A percentile compares a stretch with the other conserved stretches of the same genome.
These are phyloP conservation scores for Cordyceps tenuipes DNA, from an alignment of 2,329 filamentous ascomycete species.

Conservation along the genomic window DNA sequence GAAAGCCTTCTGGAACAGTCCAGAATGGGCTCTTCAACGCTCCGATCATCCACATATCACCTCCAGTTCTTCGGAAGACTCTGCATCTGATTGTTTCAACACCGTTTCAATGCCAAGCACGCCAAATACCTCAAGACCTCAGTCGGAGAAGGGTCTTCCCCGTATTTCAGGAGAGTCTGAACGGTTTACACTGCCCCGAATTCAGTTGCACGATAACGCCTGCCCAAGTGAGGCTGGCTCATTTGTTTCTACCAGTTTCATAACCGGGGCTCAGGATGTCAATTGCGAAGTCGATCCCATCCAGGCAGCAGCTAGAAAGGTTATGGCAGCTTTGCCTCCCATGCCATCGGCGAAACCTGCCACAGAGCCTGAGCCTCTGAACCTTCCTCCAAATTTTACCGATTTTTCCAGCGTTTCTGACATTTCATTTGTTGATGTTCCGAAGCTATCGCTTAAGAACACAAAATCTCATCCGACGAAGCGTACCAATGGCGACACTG, in stretches of 20 bases:
- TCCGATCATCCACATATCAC: conserved; percentile 5
- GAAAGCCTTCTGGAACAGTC: conserved; percentile 7
- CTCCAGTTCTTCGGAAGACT: conserved; percentile 29
- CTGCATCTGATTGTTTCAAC: conserved; percentile 30
- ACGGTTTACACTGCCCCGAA: conserved; percentile 3
- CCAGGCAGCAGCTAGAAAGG: conserved; percentile 23
- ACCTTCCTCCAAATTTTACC: conserved; percentile 9
- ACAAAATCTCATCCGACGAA: conserved; percentile 12
- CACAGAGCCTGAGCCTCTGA: conserved; percentile 6
- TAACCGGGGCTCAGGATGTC: background rate
- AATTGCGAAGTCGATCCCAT: conserved; percentile 20
- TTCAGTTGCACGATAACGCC: conserved; percentile 10
- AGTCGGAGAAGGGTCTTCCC: conserved; percentile 29
- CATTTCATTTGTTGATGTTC: background rate
- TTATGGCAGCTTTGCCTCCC: conserved; percentile 24
- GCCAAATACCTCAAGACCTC: conserved; percentile 31
- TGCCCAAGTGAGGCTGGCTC: conserved; percentile 10
- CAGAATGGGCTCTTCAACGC: conserved; percentile 14
- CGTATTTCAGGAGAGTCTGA: conserved; percentile 5
- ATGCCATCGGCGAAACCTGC: background rate
- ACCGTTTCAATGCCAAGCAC: conserved; percentile 29
- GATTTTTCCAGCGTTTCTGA: conserved; percentile 6
- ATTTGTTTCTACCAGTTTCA: background rate
- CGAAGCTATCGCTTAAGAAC: background rate
- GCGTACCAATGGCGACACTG: conserved; percentile 26